Conservation (phyloP, 306 rosid species). For the Bauhinia variegata region DNA sequence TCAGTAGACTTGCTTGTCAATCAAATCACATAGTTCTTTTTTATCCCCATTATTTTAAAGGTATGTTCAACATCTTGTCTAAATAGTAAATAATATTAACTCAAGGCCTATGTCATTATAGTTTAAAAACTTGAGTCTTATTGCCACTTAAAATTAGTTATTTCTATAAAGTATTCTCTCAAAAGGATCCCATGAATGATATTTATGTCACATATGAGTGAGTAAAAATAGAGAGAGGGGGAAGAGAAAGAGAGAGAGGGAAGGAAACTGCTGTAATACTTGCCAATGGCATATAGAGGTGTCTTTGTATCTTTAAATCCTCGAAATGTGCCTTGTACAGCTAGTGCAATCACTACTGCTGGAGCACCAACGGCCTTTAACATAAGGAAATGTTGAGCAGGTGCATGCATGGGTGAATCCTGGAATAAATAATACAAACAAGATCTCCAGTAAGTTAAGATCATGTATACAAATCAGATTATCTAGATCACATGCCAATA, state of each 20-base stretch:
- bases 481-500: conserved; percentile 15
- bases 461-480: neutral
- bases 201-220: neutral
- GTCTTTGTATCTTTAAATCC: conserved; percentile 93
- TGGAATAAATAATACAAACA: conserved; percentile 40
- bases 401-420: conserved; percentile 89
- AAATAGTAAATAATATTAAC: conserved; percentile 22
- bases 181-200: neutral
- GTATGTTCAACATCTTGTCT: neutral
- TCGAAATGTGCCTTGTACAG: conserved; percentile 96
- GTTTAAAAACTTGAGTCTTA: neutral
- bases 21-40: conserved; percentile 9
- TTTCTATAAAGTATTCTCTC: neutral
- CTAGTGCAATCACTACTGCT: conserved; percentile 83
- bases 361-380: conserved; percentile 93
- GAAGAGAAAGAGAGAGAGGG: conserved; percentile 17
- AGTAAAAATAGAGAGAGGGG: conserved; percentile 6
- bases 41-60: conserved; percentile 17
- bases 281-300: conserved; percentile 88
- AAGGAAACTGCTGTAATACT: conserved; percentile 43
- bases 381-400: conserved; percentile 85
- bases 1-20: conserved; percentile 5
- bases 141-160: conserved; percentile 25
- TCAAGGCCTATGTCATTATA: conserved; percentile 14
- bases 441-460: conserved; percentile 11